Base-by-base conservation (phyloP, 2,329 filamentous ascomycete species). In the Diplodia sapinea region DNA sequence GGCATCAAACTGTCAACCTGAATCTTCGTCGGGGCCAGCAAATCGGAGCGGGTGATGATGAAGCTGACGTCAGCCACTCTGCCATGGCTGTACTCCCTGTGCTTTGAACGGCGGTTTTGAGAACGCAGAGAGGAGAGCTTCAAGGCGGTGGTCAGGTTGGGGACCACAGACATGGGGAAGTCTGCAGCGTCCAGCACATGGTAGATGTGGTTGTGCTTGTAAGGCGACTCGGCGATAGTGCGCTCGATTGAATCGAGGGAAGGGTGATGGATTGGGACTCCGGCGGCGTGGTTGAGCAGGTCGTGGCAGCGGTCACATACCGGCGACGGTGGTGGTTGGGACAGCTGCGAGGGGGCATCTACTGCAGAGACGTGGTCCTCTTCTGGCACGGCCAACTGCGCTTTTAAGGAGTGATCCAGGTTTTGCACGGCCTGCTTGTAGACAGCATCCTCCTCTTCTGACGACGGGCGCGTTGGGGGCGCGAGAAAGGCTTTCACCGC, bases 131-230 rank as follows among this genome's bases (percentile, higher is more conserved):
- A 88, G 69, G 92, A 89, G 11, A 93, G 82, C 40, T 89, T 84
- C 1, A 97, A 83, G 0, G 92, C 82, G 8, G 86, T 82, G 69
- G 91, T 87, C 11, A 99, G 86, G 54, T 89, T 87, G 0, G 93
- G 92, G 4, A 98, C 84, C 15, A 99, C 81, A 1, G 95, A 97
- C 87, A 99, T 91, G 23, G 95, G 95, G 71, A 99, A 98, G 79
- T 99, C 95, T 69, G 94, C 95, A 2, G 95, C 94, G 75, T 99
- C 95, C 26, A 99, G 82, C 31, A 99, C 85, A 79, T 99, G 95
- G 77, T 98, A 99, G 69, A 99, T 89, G 79, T 97, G 92, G 74
- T 99, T 98, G 76, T 91, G 87, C 76, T 91, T 91, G 79, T 96
- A 89, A 0, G 94, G 94, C 1, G 94, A 96, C 78, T 96, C 92